Base-by-base conservation (phyloP, 805 yeast genomes). In the Myxozyma monticola region DNA sequence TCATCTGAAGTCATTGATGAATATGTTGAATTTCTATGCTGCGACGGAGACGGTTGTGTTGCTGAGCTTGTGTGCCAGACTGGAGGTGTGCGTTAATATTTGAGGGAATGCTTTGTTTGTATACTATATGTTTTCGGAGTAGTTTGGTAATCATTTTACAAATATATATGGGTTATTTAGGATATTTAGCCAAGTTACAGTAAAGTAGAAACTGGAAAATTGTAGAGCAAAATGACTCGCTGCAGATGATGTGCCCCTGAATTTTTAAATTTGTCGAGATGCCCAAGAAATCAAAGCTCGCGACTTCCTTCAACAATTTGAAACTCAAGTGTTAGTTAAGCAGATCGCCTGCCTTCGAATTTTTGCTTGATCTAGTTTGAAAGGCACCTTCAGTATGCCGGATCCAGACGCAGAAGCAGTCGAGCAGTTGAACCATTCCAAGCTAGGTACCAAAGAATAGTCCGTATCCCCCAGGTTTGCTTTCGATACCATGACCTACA, bases 401-500 rank as follows among this genome's bases (percentile, higher is more conserved):
- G n/a, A n/a, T n/a, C n/a, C 18, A 20, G 17, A 31, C 29, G 38
- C 33, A 38, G 42, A 24, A 4, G 30, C 37, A 15, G 56, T 54
- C 10, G 58, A 52, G 20, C 56, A 81, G 37, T 72, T 89, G 39
- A 83, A 85, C 62, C 77, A 81, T 18, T 90, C 96, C 14, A 84
- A 85, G 61, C 74, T 91, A 41, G 98, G 98, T 6, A 89, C 96
- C 0, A 81, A 83, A 62, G 75, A 84, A 62, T 90, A 91, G 83
- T 78, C 70, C 41, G 80, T 40, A 21, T 17, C 7, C 12, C 14
- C 9, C 8, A 12, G 8, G 8, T 20, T 25, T 43, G 8, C 18
- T 41, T 9, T 25, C 12, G 28, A 8, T 38, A 8, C 20, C 14
- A 9, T 39, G 7, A 18, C 33, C 7, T 9, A 14, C 17, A 5